Evolutionary conservation across 176 grass and related monocot species (phyloP).

Genomic region (Phoenix roebelenii): DNA sequence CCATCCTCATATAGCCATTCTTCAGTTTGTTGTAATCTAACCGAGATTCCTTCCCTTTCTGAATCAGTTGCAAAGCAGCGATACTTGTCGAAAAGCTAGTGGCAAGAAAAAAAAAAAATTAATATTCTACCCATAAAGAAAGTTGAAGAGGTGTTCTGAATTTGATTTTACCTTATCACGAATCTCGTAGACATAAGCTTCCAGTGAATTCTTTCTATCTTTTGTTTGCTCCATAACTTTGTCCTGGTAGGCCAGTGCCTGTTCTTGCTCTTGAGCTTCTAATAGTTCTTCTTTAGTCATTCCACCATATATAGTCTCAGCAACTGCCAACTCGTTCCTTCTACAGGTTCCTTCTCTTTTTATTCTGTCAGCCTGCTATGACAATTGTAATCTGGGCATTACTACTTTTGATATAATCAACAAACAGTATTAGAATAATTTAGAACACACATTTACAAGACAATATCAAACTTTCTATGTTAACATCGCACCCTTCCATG

Average conservation of each 20-base stretch:
- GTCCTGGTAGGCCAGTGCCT: slow-evolving; percentile 61
- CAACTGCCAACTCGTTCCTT: slow-evolving; percentile 47
- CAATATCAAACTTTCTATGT: too few species aligned
- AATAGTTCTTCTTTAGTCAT: slow-evolving; percentile 50
- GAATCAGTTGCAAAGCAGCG: slow-evolving; percentile 81
- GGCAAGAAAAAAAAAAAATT: neutral
- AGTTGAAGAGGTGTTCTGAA: slow-evolving; percentile 1
- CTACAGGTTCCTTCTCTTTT: slow-evolving; percentile 34
- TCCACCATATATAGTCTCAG: slow-evolving; percentile 51
- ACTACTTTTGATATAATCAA: too few species aligned
- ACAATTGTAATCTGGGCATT: neutral
- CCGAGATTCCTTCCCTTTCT: slow-evolving; percentile 74
- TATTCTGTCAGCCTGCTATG: slow-evolving; percentile 34
- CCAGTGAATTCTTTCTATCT: slow-evolving; percentile 89
- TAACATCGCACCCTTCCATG: too few species aligned
- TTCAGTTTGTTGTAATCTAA: slow-evolving; percentile 79
- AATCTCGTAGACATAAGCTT: slow-evolving; percentile 87
- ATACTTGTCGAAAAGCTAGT: slow-evolving; percentile 82
- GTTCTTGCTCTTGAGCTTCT: slow-evolving; percentile 75
- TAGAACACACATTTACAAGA: too few species aligned
- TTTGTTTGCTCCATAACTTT: slow-evolving; percentile 76
- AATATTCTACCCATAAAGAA: neutral
- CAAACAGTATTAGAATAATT: too few species aligned
- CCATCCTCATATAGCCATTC: slow-evolving; percentile 99
- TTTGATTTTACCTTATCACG: slow-evolving; percentile 69